These are phyloP conservation scores for Protomyces arabidopsidicola DNA, from an alignment of 1,139 yeast species.

Conservation along the genomic window DNA sequence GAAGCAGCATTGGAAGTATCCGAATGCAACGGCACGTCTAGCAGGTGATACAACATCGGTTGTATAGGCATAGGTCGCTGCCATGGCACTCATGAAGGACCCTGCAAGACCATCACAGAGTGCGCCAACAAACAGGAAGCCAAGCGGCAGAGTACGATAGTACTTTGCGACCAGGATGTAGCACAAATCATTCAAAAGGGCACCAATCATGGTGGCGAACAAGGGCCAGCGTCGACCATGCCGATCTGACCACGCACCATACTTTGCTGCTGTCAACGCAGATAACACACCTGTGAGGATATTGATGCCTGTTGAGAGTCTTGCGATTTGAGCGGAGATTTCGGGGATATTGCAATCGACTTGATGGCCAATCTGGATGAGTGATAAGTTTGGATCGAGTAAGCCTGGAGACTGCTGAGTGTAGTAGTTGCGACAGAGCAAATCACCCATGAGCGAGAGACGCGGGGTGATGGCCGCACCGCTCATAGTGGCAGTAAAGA, in stretches of 20 bases:
- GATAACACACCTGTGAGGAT: constrained; percentile 31
- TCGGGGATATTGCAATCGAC: constrained; percentile 31
- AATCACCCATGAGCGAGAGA: constrained; percentile 28
- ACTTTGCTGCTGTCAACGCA: constrained; percentile 28
- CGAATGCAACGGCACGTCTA: constrained; percentile 53
- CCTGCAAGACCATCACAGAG: constrained; percentile 54
- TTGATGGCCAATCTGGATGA: background rate
- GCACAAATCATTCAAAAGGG: constrained; percentile 29
- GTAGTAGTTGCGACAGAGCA: constrained; percentile 31
- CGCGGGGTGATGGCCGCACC: constrained; percentile 33
- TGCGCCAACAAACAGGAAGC: constrained; percentile 43
- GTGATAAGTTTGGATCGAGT: background rate
- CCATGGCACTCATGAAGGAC: constrained; percentile 48
- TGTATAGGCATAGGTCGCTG: constrained; percentile 57
- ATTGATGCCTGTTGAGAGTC: constrained; percentile 28
- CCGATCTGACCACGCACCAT: constrained; percentile 33
- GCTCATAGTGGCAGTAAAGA: constrained; percentile 29
- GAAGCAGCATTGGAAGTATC: constrained; percentile 54
- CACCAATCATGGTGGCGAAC: constrained; percentile 30
- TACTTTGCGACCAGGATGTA: constrained; percentile 29
- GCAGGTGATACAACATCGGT: constrained; percentile 59
- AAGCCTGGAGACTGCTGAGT: constrained; percentile 12
- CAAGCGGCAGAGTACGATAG: constrained; percentile 34
- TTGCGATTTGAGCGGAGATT: constrained; percentile 30
- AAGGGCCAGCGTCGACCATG: constrained; percentile 32